Base-by-base conservation (phyloP, 176 grass and related monocot genomes). In the Puya raimondii region DNA sequence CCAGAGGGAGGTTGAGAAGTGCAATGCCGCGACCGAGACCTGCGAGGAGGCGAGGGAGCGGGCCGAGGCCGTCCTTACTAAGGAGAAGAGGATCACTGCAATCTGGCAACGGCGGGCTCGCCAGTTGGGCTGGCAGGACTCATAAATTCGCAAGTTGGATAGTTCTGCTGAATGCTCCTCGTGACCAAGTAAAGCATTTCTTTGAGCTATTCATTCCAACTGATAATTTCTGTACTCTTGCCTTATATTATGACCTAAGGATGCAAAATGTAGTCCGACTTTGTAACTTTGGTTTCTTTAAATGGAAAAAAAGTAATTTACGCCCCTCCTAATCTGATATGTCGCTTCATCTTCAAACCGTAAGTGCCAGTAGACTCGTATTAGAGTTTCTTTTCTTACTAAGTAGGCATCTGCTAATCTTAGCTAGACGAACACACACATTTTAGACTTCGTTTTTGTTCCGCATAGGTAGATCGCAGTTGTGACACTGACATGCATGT, bases 21-120 rank as follows among this genome's bases (percentile, higher is more conserved):
- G 94, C 64, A 93, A 88, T 70, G 86, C 86, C 25, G 94, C 94
- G 9, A 99, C 94, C 12, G 94, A 99, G 70, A 85, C 91, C 1
- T 93, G 91, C 0, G 91, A 96, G 78, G 91, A 88, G 87, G 83
- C 91, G 6, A 79, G 91, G 64, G 91, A 99, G 74, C 74, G 61
- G 70, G 86, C 87, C 3, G 71, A 90, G 42, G 80, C 72, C 23
- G 80, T 75, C 10, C 69, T 93, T 69, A 77, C 80, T 1, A 99
- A 86, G 82, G 94, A 96, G 75, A 91, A 78, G 70, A 96, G 91
- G 75, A 69, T 91, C 53, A 91, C 88, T 18, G 17, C 77, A 71
- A 13, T 96, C 13, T 96, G 91, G 91, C 83, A 96, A 76, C 76
- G 59, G 12, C 85, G 91, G 72, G 88, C 91, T 58, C 88, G 69